Conservation (phyloP, 192 early-diverging fungal species). For the Entomortierella chlamydospora region DNA sequence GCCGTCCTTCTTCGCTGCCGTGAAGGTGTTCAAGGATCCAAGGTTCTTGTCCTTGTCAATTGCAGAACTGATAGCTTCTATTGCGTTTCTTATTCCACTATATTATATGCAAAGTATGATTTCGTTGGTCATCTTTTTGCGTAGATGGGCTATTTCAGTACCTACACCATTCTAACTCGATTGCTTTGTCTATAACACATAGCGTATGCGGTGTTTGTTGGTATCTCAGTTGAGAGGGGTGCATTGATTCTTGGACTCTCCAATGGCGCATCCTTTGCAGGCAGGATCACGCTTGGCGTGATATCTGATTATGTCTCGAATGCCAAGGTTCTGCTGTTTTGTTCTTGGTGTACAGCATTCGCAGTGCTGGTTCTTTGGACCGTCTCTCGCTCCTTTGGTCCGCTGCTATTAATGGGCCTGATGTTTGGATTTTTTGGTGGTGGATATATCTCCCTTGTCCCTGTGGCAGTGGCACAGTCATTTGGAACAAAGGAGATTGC, state of each 20-base stretch:
- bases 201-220: constrained; percentile 68
- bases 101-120: constrained; percentile 58
- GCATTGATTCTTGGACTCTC: constrained; percentile 73
- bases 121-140: not conserved
- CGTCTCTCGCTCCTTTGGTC: constrained; percentile 20
- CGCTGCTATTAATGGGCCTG: constrained; percentile 43
- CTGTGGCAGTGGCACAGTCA: constrained; percentile 46
- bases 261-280: constrained; percentile 73
- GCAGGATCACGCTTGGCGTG: constrained; percentile 71
- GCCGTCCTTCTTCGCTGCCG: constrained; percentile 25
- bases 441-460: constrained; percentile 56
- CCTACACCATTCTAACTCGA: not conserved
- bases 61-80: constrained; percentile 43
- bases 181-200: not conserved
- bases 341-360: constrained; percentile 36
- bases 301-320: constrained; percentile 64
- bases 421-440: constrained; percentile 64
- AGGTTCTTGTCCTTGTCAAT: constrained; percentile 52
- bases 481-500: constrained; percentile 59
- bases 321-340: constrained; percentile 16
- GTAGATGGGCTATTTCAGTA: not conserved
- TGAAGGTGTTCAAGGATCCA: constrained; percentile 46
- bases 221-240: constrained; percentile 64
- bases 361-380: constrained; percentile 43
- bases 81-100: constrained; percentile 60